Evolutionary conservation across 2,329 filamentous ascomycete genomes (phyloP), one percentile per base, ranked within the genome.

Genomic region (Coniochaeta prunicola): DNA sequence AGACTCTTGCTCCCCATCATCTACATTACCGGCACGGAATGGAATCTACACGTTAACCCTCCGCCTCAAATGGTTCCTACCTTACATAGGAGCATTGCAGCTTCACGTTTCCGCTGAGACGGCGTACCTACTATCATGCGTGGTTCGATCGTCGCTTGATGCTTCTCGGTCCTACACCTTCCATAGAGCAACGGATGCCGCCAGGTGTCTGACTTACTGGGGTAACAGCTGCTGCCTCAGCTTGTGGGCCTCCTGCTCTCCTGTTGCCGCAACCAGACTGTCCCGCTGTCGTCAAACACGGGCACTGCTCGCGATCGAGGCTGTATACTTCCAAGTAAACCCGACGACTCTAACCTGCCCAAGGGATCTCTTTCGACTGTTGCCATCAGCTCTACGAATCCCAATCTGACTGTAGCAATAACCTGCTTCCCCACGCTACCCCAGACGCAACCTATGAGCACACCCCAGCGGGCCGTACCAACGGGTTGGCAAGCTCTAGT

Each of bases 401-500:
- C 40, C n/a, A n/a, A n/a, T n/a, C n/a, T n/a, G n/a, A n/a, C 15
- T n/a, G 15, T 9, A n/a, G 15, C 36, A 24, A 7, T 34, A 7
- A 13, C n/a, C 21, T 54, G 6, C n/a, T n/a, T 8, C 53, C 19
- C 26, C 17, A 12, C 10, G 54, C 40, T 42, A 38, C 17, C 19
- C 19, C 19, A 33, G 4, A 28, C 7, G 4, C 33, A n/a, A 28
- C 33, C 19, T n/a, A 56, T 56, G 53, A 55, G 53, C 53, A 26
- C 53, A 55, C 21, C 54, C 15, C 54, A 21, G 24, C 36, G n/a
- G 21, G 30, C 24, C 9, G 53, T 3, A 36, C 4, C 53, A 34
- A 24, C 40, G 24, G 40, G 53, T 33, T 56, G 63, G 66, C 66
- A 67, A 53, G 63, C 63, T 45, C 64, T 63, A 12, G 53, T 57